Evolutionary conservation across 306 rosid species (phyloP).

Genomic region (Prunus davidiana): DNA sequence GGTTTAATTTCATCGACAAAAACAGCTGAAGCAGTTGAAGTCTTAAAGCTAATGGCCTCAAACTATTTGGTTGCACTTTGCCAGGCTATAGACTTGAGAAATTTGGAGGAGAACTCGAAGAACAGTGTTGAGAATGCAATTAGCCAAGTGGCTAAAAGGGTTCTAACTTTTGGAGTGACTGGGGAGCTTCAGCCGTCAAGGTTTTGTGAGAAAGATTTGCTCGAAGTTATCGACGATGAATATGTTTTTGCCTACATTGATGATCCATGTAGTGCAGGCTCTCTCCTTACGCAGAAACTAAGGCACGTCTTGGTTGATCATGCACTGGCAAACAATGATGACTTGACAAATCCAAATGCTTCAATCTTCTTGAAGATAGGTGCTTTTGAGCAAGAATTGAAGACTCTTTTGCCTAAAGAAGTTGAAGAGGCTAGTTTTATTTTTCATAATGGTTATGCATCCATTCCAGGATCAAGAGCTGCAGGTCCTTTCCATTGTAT

Average conservation of each 20-base stretch:
- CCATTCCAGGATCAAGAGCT: slow-evolving; percentile 18
- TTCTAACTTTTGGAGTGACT: slow-evolving; percentile 22
- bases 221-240: background rate
- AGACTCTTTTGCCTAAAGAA: slow-evolving; percentile 32
- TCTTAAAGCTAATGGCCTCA: slow-evolving; percentile 25
- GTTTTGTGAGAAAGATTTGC: slow-evolving; percentile 38
- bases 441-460: slow-evolving; percentile 30
- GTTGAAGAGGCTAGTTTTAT: slow-evolving; percentile 32
- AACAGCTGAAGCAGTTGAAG: slow-evolving; percentile 40
- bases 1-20: slow-evolving; percentile 40
- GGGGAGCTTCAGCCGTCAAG: slow-evolving; percentile 37
- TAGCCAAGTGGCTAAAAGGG: slow-evolving; percentile 37
- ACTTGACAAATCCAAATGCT: slow-evolving; percentile 18
- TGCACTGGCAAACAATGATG: slow-evolving; percentile 17
- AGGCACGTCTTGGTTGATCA: slow-evolving; percentile 28
- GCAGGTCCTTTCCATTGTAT: background rate
- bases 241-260: slow-evolving; percentile 23
- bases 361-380: slow-evolving; percentile 33
- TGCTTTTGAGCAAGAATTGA: slow-evolving; percentile 41
- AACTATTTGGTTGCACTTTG: background rate
- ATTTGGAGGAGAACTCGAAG: slow-evolving; percentile 42
- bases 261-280: slow-evolving; percentile 34
- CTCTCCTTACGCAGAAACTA: slow-evolving; percentile 37
- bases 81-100: slow-evolving; percentile 40
- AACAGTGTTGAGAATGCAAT: slow-evolving; percentile 25